These are phyloP conservation scores for Mycena maculata DNA, from an alignment of 768 basidiomycete species.

Conservation along the genomic window DNA sequence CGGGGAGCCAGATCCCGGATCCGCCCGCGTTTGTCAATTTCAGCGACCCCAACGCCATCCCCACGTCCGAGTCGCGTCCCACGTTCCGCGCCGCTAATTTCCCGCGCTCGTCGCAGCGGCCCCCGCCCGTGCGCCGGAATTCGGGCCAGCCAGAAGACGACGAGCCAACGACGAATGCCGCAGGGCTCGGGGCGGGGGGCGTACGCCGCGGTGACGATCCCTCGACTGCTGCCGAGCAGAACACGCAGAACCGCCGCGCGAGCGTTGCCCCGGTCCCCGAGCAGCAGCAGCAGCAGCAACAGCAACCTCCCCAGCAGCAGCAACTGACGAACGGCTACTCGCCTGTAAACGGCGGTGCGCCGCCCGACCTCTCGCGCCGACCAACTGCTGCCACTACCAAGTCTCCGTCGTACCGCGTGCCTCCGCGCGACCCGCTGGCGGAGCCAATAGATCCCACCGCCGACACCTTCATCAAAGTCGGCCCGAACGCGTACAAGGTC, in stretches of 20 bases:
- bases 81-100: slow-evolving; percentile 71
- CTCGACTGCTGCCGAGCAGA: slow-evolving; percentile 45
- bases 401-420: slow-evolving; percentile 43
- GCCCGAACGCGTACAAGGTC: slow-evolving; percentile 73
- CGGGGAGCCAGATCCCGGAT: slow-evolving; percentile 89
- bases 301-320: too few relatives aligned
- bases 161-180: slow-evolving; percentile 66
- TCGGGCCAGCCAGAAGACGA: slow-evolving; percentile 51
- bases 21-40: slow-evolving; percentile 90
- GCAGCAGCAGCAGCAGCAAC: slow-evolving; percentile 11
- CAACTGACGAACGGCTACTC: slow-evolving; percentile 21
- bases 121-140: slow-evolving; percentile 42
- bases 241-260: slow-evolving; percentile 43
- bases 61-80: slow-evolving; percentile 66
- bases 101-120: slow-evolving; percentile 53
- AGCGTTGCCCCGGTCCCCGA: slow-evolving; percentile 27
- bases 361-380: slow-evolving; percentile 30
- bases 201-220: slow-evolving; percentile 53
- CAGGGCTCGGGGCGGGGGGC: slow-evolving; percentile 79
- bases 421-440: slow-evolving; percentile 59
- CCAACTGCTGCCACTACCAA: slow-evolving; percentile 30
- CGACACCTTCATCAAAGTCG: slow-evolving; percentile 78
- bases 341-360: slow-evolving; percentile 32
- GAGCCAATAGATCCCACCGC: slow-evolving; percentile 74
- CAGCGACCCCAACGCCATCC: slow-evolving; percentile 71